Base-by-base conservation (phyloP, 129 eudicot genomes). In the Lactuca saligna region DNA sequence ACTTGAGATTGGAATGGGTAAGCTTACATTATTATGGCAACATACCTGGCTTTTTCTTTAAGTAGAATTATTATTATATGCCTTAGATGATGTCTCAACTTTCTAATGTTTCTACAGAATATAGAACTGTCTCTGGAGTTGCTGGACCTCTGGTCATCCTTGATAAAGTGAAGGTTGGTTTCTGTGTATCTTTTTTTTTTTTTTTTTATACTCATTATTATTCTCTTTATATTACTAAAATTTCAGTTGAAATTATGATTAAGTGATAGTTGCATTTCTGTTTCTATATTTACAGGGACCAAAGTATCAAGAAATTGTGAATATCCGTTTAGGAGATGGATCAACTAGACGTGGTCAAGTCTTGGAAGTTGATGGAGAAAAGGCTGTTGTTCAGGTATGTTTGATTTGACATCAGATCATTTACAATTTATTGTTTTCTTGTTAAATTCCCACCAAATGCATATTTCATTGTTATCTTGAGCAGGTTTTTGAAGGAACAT, bases 81-180 rank as follows among this genome's bases (percentile, higher is more conserved):
- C 9, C 10, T 42, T 8, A 17, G 48, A 14, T 63, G 49, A 55
- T n/a, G 10, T 61, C 41, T 58, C 33, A 59, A 48, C 48, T 38
- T 8, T 8, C 50, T 51, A 41, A 48, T 72, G 17, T 60, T 65
- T 53, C 17, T 46, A 59, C 91, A 92, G 98, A 92, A 69, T 92
- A 92, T 54, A 84, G 98, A 81, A 92, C 98, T n/a, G 96, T 92
- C 71, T 92, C 96, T 60, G 98, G 98, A 58, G 98, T 92, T 84
- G 98, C 98, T 80, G 98, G 98, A 74, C 98, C 98, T 7, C 87
- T 92, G 25, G 98, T 92, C 80, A 92, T 92, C 79, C 96, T 92
- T 51, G 98, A 92, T 61, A 92, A 92, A 88, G 98, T 92, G 57
- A 92, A 92, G 96, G 98, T 92, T 64, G 51, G 35, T 67, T 65